Evolutionary conservation across 2,329 filamentous ascomycete species (phyloP).

Genomic region (Epichloe brachyelytri): DNA sequence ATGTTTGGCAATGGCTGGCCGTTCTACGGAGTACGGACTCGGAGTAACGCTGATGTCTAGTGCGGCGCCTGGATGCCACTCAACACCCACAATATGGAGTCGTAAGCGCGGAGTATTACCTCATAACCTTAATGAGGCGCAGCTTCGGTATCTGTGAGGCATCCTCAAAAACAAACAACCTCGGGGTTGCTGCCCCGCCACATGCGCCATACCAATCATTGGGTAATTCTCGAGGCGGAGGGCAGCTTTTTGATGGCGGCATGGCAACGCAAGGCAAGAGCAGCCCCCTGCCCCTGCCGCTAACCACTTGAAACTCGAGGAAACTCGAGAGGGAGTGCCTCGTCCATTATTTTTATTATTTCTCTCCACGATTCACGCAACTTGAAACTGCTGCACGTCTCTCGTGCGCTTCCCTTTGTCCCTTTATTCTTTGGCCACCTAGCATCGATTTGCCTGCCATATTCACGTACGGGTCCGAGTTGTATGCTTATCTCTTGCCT

Average conservation of each 20-base stretch:
- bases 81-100: too few species aligned
- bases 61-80: too few species aligned
- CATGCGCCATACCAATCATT: neutral
- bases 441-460: neutral
- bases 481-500: too few species aligned
- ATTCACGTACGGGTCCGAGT: neutral
- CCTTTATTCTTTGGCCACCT: neutral
- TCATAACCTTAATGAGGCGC: too few species aligned
- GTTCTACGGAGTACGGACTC: too few species aligned
- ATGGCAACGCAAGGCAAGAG: neutral
- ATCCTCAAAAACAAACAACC: too few species aligned
- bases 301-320: slow-evolving; percentile 1
- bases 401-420: neutral
- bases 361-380: neutral
- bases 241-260: too few species aligned
- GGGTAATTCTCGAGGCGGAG: too few species aligned
- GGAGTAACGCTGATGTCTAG: too few species aligned
- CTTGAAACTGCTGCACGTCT: neutral
- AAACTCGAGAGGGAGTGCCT: neutral
- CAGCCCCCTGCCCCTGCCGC: slow-evolving; percentile 1
- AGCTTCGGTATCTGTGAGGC: too few species aligned
- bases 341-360: neutral
- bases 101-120: too few species aligned
- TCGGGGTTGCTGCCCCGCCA: neutral
- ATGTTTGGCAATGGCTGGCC: neutral